Percentiles rank a stretch among this genome's conserved stretches.
Evolutionary conservation across 768 basidiomycete genomes (phyloP).

Genomic region (Mycena latifolia): DNA sequence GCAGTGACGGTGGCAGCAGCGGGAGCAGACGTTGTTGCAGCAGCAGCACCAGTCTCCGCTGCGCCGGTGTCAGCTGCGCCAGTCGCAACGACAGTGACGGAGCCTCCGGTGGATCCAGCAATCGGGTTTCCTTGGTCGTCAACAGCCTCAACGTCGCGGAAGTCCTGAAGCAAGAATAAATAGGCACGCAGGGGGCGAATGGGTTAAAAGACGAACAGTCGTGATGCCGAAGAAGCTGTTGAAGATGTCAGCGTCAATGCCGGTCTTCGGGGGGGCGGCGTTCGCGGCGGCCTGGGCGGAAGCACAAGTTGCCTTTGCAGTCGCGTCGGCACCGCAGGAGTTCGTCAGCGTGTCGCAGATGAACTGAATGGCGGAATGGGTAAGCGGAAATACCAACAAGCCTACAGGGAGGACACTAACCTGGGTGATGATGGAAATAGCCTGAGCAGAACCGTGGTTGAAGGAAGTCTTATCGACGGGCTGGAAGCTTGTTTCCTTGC

Average conservation of each 20-base stretch:
- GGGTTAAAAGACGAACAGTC: slow-evolving; percentile 49
- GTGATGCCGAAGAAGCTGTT: slow-evolving; percentile 67
- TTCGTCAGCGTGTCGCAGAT: slow-evolving; percentile 70
- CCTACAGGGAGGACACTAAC: slow-evolving; percentile 40
- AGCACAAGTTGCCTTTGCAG: slow-evolving; percentile 63
- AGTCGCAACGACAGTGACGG: slow-evolving; percentile 30
- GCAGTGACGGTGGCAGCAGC: slow-evolving; percentile 21
- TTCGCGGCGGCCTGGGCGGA: slow-evolving; percentile 56
- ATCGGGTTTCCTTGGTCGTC: slow-evolving; percentile 43
- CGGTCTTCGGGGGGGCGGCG: slow-evolving; percentile 55
- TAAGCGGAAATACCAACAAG: background rate
- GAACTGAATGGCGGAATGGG: slow-evolving; percentile 43
- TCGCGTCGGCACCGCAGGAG: slow-evolving; percentile 65
- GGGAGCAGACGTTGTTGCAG: background rate
- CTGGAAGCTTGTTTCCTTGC: slow-evolving; percentile 70
- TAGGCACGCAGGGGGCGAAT: slow-evolving; percentile 1
- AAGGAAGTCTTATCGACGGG: slow-evolving; percentile 64
- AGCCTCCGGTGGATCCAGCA: slow-evolving; percentile 32
- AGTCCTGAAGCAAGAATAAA: slow-evolving; percentile 48
- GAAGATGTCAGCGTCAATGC: slow-evolving; percentile 73
- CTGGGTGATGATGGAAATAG: slow-evolving; percentile 67
- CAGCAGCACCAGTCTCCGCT: background rate
- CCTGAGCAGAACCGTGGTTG: slow-evolving; percentile 72
- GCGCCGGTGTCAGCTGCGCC: slow-evolving; percentile 17
- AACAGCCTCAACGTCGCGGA: slow-evolving; percentile 45